Evolutionary conservation across 2,329 filamentous ascomycete genomes (phyloP).

Genomic region (Colletotrichum camelliae): DNA sequence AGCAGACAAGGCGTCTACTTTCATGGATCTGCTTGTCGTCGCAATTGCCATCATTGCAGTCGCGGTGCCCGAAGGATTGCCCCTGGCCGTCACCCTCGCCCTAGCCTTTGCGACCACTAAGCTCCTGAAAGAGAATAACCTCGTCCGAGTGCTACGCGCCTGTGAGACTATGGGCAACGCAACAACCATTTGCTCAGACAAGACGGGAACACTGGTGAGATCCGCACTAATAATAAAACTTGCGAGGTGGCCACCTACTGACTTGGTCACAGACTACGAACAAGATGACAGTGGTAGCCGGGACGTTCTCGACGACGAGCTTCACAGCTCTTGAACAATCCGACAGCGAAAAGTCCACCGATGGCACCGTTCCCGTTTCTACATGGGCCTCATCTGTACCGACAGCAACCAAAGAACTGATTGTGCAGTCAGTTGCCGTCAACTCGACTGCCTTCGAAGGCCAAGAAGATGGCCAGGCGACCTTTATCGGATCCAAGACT

Average conservation of each 20-base stretch:
- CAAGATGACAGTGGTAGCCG: constrained; percentile 77
- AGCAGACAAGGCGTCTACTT: constrained; percentile 61
- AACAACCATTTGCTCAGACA: constrained; percentile 79
- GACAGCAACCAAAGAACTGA: constrained; percentile 33
- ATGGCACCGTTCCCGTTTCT: constrained; percentile 16
- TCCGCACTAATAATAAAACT: background rate
- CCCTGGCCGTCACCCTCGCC: constrained; percentile 71
- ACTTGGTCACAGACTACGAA: constrained; percentile 58
- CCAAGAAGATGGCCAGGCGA: constrained; percentile 47
- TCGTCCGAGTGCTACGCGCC: constrained; percentile 70
- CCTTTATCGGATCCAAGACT: constrained; percentile 62
- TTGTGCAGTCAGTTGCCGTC: constrained; percentile 54
- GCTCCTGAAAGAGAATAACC: constrained; percentile 74
- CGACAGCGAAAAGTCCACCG: constrained; percentile 62
- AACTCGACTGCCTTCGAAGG: constrained; percentile 65
- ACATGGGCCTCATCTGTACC: constrained; percentile 27
- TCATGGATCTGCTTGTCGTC: constrained; percentile 69
- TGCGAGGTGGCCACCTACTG: background rate
- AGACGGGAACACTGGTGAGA: constrained; percentile 63
- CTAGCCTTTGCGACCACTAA: constrained; percentile 72
- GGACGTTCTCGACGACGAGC: constrained; percentile 55
- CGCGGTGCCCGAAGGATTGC: constrained; percentile 70
- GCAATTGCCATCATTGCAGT: constrained; percentile 72
- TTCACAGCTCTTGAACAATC: constrained; percentile 51
- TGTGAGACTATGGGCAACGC: constrained; percentile 78